Percentiles rank a stretch among this genome's conserved stretches.
These are phyloP conservation scores for Alternaria conjuncta DNA, from an alignment of 2,329 filamentous ascomycete species.

Conservation along the genomic window DNA sequence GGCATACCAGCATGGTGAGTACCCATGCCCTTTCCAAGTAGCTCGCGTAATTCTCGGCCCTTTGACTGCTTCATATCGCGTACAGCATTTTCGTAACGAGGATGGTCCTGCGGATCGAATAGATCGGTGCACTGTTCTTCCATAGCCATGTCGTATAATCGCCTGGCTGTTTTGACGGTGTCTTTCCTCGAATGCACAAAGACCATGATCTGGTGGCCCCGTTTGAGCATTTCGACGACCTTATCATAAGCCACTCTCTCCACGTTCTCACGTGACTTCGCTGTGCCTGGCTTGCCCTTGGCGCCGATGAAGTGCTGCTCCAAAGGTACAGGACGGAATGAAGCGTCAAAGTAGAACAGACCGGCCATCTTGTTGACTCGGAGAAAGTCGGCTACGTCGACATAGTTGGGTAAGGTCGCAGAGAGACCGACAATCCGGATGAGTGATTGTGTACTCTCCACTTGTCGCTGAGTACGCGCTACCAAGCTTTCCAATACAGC, in stretches of 20 bases:
- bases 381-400: constrained; percentile 96
- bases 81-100: constrained; percentile 78
- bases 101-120: constrained; percentile 80
- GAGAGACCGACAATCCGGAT: constrained; percentile 96
- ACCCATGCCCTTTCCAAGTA: constrained; percentile 88
- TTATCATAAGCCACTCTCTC: constrained; percentile 92
- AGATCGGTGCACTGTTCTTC: constrained; percentile 81
- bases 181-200: constrained; percentile 98
- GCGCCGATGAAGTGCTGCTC: constrained; percentile 98
- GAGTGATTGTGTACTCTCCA: constrained; percentile 95
- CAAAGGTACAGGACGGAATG: constrained; percentile 92
- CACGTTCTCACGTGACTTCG: constrained; percentile 84
- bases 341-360: constrained; percentile 95
- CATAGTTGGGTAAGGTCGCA: constrained; percentile 93
- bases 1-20: constrained; percentile 98
- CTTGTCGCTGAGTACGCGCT: constrained; percentile 91
- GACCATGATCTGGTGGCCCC: constrained; percentile 98
- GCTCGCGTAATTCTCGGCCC: constrained; percentile 84
- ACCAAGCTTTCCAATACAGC: constrained; percentile 96
- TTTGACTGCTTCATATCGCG: constrained; percentile 86
- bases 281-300: constrained; percentile 85
- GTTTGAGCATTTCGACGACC: constrained; percentile 87
- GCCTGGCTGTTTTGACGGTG: constrained; percentile 85
- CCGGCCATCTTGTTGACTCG: constrained; percentile 93
- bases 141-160: constrained; percentile 82